These are phyloP conservation scores for Paecilomyces sp. DNA, from an alignment of 2,329 filamentous ascomycete genomes.

Conservation along the genomic window DNA sequence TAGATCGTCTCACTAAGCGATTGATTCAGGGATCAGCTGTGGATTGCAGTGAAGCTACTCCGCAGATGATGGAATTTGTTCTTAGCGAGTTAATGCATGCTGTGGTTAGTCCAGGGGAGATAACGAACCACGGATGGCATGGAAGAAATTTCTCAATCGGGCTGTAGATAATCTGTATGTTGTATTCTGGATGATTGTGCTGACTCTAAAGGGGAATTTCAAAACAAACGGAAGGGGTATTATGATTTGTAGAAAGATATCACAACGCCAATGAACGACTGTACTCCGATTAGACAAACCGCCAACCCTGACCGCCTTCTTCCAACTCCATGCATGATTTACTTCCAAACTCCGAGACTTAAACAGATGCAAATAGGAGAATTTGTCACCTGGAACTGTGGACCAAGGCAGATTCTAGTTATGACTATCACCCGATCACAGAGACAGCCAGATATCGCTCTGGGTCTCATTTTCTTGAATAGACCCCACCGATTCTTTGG, in stretches of 20 bases:
- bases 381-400: neutral
- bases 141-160: neutral
- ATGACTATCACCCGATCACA: neutral
- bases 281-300: neutral
- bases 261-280: neutral
- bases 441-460: neutral
- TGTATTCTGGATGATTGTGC: neutral
- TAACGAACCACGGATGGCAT: neutral
- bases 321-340: neutral
- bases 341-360: neutral
- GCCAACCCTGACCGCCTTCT: neutral
- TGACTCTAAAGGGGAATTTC: neutral
- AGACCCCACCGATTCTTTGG: neutral
- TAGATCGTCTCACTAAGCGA: neutral
- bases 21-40: neutral
- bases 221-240: neutral
- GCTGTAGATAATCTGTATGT: neutral
- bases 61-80: neutral
- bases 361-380: neutral
- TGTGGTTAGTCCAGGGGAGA: neutral
- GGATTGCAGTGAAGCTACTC: neutral
- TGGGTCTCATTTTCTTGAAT: neutral
- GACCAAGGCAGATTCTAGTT: neutral
- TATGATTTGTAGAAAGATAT: neutral
- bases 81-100: neutral